phyloP scores from a whole-genome alignment of 2,329 filamentous ascomycete species.

The Capronia coronata region DNA sequence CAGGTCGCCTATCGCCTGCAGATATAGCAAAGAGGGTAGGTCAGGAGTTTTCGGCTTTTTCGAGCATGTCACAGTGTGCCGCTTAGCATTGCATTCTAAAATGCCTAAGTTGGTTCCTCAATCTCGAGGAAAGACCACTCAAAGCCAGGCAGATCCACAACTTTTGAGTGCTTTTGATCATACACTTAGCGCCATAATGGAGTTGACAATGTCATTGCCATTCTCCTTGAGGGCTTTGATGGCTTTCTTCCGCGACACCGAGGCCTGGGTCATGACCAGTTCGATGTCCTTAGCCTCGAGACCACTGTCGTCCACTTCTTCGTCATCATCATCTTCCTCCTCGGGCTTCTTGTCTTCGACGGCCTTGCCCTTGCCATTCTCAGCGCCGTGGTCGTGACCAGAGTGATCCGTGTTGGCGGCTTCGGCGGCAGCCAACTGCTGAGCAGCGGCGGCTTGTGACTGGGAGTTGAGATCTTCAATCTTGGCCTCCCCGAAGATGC shows the following conservation, averaged over 20 bases:
- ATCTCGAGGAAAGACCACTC: neutral
- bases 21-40: neutral
- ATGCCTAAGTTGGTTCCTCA: neutral
- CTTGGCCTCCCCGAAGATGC: constrained; percentile 99
- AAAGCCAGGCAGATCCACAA: constrained; percentile 12
- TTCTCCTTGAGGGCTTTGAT: constrained; percentile 96
- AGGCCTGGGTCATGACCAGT: constrained; percentile 96
- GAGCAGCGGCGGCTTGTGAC: constrained; percentile 89
- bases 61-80: neutral
- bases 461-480: constrained; percentile 99
- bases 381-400: constrained; percentile 49
- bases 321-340: constrained; percentile 83
- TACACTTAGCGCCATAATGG: constrained; percentile 96
- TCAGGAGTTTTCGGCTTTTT: neutral
- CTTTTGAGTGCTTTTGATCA: constrained; percentile 34
- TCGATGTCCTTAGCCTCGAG: constrained; percentile 99
- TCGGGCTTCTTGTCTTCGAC: constrained; percentile 58
- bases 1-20: neutral
- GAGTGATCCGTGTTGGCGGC: constrained; percentile 51
- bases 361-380: constrained; percentile 63
- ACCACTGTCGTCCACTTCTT: constrained; percentile 90
- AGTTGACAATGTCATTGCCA: constrained; percentile 99
- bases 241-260: constrained; percentile 94
- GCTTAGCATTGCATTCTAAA: constrained; percentile 1
- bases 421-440: constrained; percentile 81